Evolutionary conservation across 805 yeast genomes (phyloP), one percentile per base, ranked within the genome.

Genomic region (Nakazawaea ishiwadae): DNA sequence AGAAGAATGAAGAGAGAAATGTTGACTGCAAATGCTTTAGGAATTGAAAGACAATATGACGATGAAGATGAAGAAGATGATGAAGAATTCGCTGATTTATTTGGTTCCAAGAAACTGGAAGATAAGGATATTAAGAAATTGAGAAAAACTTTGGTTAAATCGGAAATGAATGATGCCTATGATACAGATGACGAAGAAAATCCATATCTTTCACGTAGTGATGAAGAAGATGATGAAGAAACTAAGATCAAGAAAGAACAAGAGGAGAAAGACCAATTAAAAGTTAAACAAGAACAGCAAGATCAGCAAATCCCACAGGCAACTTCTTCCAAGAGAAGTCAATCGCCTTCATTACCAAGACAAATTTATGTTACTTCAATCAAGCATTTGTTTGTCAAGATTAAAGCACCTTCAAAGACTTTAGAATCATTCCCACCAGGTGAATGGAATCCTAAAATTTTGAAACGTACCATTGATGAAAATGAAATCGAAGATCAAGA

Each of bases 41-140:
- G 56, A 7, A 51, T 48, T 66, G 73, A 75, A 36, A 62, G 67
- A 23, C 79, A 75, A 40, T 89, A 82, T 26, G 81, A 71, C 24
- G 76, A 73, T 37, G 78, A 68, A 18, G 73, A 61, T 9, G 77
- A 65, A 12, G 81, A 68, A n/a, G 78, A 74, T 14, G 84, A 77
- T 40, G 82, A 77, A 31, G 79, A 77, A 32, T 66, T 79, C 44
- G 88, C 82, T 52, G 95, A 86, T 48, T 60, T 83, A 42, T 83
- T 83, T 51, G 85, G 77, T 44, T 51, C 56, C 9, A 78, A 80
- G 20, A 79, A 87, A 57, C 80, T 79, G 54, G 85, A 89, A 35
- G 96, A 90, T 61, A 87, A 84, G 55, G 96, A 88, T 59, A 97
- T 98, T 51, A 82, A 81, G 55, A 84, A 82, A 56, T 75, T 91